phyloP scores from a whole-genome alignment of 345 rosid species.

The Theobroma cacao region DNA sequence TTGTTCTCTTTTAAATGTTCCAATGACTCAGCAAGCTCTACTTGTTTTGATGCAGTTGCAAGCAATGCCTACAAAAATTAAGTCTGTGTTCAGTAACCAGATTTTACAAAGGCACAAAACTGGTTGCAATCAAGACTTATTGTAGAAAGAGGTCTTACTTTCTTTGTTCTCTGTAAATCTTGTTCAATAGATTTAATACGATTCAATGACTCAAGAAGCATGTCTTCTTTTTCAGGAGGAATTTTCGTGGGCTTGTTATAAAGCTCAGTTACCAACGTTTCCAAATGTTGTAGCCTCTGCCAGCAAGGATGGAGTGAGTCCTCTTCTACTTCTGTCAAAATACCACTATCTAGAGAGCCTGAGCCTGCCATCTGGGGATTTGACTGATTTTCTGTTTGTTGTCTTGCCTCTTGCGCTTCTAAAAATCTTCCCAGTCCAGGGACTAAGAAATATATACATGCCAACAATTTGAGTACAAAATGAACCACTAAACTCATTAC shows the following conservation, averaged over 20 bases:
- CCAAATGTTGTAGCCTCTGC: conserved; percentile 80
- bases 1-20: conserved; percentile 58
- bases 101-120: background rate
- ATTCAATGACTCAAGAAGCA: conserved; percentile 73
- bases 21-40: conserved; percentile 81
- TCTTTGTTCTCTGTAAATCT: conserved; percentile 88
- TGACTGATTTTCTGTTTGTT: conserved; percentile 38
- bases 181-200: conserved; percentile 81
- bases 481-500: conserved; percentile 31
- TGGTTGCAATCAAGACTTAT: background rate
- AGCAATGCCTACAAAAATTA: conserved; percentile 61
- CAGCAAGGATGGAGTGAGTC: conserved; percentile 67
- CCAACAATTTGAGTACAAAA: conserved; percentile 49
- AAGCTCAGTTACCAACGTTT: conserved; percentile 66
- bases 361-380: conserved; percentile 33
- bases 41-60: conserved; percentile 87
- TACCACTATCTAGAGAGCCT: conserved; percentile 29
- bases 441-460: conserved; percentile 43
- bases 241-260: conserved; percentile 57
- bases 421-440: conserved; percentile 44
- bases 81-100: conserved; percentile 6
- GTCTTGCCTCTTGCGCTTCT: conserved; percentile 22
- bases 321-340: conserved; percentile 40
- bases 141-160: conserved; percentile 35
- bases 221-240: conserved; percentile 88